Evolutionary conservation across 768 basidiomycete genomes (phyloP).

Genomic region (Nevesoporus exiguus): DNA sequence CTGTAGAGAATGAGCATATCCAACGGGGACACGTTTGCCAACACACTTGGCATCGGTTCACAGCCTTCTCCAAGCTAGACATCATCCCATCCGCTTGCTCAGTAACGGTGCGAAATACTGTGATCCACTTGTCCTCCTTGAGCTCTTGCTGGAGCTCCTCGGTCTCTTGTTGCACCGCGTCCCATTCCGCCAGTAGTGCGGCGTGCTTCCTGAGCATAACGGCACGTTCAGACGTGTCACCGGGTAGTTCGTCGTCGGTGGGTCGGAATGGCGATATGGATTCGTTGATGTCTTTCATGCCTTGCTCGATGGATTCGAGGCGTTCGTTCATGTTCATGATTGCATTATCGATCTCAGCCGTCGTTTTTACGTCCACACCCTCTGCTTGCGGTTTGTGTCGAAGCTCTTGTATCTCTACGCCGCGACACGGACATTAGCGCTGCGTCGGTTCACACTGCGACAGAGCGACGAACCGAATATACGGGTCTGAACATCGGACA

Average conservation of each 20-base stretch:
- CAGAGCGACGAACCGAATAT: constrained; percentile 64
- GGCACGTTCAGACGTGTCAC: constrained; percentile 37
- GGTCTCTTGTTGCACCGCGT: constrained; percentile 72
- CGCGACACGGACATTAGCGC: constrained; percentile 11
- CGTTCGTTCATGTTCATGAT: constrained; percentile 77
- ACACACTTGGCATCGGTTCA: constrained; percentile 82
- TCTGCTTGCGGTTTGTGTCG: constrained; percentile 80
- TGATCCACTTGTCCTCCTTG: constrained; percentile 96
- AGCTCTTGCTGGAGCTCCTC: constrained; percentile 85
- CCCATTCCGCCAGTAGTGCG: constrained; percentile 75
- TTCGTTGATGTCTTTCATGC: constrained; percentile 66
- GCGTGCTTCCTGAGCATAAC: constrained; percentile 71
- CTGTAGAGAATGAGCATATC: constrained; percentile 35
- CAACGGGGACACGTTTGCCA: background rate
- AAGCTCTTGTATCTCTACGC: constrained; percentile 84
- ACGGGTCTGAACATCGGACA: constrained; percentile 87
- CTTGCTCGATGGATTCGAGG: constrained; percentile 66
- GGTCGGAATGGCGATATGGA: constrained; percentile 59
- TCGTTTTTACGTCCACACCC: constrained; percentile 50
- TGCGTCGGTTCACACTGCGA: constrained; percentile 1
- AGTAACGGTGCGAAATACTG: constrained; percentile 89
- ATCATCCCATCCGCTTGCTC: constrained; percentile 99
- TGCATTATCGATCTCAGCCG: constrained; percentile 75
- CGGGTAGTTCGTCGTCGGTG: constrained; percentile 44
- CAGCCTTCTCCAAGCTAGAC: constrained; percentile 90